A percentile compares a stretch with the other conserved stretches of the same genome.
Conservation (phyloP, 2,329 filamentous ascomycete genomes). For the Paramyrothecium sp. region DNA sequence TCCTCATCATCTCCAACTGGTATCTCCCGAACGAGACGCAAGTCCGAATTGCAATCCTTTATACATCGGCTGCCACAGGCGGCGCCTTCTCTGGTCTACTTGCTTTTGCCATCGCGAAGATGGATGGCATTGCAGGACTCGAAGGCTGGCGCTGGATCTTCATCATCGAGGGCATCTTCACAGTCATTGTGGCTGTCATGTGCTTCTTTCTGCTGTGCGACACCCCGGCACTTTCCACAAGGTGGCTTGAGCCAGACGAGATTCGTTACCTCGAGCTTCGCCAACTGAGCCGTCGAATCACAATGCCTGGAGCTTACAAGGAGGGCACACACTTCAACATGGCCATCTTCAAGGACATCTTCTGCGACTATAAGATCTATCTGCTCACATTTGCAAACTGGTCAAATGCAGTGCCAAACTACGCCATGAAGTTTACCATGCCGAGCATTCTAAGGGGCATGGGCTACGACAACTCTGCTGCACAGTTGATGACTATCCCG, state of each 20-base stretch:
- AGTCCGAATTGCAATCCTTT: slow-evolving; percentile 30
- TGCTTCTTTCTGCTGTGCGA: slow-evolving; percentile 48
- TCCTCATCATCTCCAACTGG: slow-evolving; percentile 30
- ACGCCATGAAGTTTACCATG: slow-evolving; percentile 31
- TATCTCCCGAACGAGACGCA: slow-evolving; percentile 27
- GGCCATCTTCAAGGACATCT: slow-evolving; percentile 32
- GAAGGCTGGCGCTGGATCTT: slow-evolving; percentile 52
- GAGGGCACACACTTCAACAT: slow-evolving; percentile 28
- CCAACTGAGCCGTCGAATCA: slow-evolving; percentile 26
- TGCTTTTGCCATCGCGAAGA: slow-evolving; percentile 41
- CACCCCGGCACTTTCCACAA: slow-evolving; percentile 29
- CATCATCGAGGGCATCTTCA: slow-evolving; percentile 48
- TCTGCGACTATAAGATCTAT: slow-evolving; percentile 47
- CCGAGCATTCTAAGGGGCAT: slow-evolving; percentile 38
- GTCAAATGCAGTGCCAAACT: slow-evolving; percentile 36
- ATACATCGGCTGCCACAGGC: slow-evolving; percentile 30
- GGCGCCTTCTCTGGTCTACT: slow-evolving; percentile 46
- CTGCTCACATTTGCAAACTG: slow-evolving; percentile 40
- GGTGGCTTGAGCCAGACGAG: slow-evolving; percentile 37
- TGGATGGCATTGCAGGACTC: slow-evolving; percentile 41
- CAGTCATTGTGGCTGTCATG: slow-evolving; percentile 31
- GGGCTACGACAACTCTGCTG: slow-evolving; percentile 32
- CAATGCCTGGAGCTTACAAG: slow-evolving; percentile 17
- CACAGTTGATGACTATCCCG: slow-evolving; percentile 31
- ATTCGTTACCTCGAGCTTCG: slow-evolving; percentile 38